Base-by-base conservation (phyloP, 192 early-diverging fungal genomes). In the Coemansia sp. region DNA sequence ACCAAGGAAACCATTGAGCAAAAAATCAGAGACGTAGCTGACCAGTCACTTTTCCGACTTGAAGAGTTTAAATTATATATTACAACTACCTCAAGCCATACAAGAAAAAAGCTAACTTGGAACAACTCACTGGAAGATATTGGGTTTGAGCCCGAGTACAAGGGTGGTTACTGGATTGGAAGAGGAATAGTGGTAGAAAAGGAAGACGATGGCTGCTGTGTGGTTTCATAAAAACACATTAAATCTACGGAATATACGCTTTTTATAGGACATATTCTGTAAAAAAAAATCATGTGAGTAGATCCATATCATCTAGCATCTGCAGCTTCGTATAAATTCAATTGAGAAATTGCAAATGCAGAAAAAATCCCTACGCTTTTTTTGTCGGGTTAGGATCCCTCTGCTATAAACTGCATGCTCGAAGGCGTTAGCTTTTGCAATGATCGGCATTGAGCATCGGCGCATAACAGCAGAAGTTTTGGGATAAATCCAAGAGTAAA, bases 301-400 rank as follows among this genome's bases (percentile, higher is more conserved):
- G 37, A 38, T 6, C 37, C 37, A 38, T 38, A 38, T 13, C n/a
- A n/a, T n/a, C n/a, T n/a, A n/a, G n/a, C n/a, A n/a, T n/a, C n/a
- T n/a, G n/a, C n/a, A n/a, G n/a, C n/a, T n/a, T n/a, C n/a, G n/a
- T n/a, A n/a, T n/a, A n/a, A n/a, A n/a, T n/a, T n/a, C n/a, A n/a
- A n/a, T n/a, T n/a, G n/a, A n/a, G n/a, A n/a, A n/a, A n/a, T n/a
- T n/a, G n/a, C 37, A 13, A 13, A 38, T 9, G 37, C 37, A 38
- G 37, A 9, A 38, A 9, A 50, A 50, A 33, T 50, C 48, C 16
- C 35, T 50, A 50, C 48, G 48, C 48, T 50, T 50, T 38, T 38
- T 38, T 26, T n/a, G n/a, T 9, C 30, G 48, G 48, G 16, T 35
- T 31, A 50, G 48, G 37, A 19, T 35, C 30, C 48, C 48, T 50